These are phyloP conservation scores for Colletotrichum truncatum DNA, from an alignment of 2,329 filamentous ascomycete species.

Conservation along the genomic window DNA sequence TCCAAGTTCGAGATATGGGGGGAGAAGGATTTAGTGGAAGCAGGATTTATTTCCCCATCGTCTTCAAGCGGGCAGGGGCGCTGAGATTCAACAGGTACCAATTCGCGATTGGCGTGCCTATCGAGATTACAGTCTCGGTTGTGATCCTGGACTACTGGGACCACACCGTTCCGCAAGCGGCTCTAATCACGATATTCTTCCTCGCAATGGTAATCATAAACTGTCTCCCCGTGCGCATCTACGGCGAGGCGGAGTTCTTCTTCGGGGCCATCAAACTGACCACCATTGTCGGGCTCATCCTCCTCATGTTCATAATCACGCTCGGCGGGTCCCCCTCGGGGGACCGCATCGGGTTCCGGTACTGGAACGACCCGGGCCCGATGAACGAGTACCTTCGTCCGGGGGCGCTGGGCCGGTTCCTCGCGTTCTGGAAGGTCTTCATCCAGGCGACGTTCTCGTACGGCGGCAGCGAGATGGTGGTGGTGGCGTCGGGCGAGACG, in stretches of 20 bases:
- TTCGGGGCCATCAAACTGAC: slow-evolving; percentile 60
- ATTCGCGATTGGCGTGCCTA: slow-evolving; percentile 57
- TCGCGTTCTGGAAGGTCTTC: slow-evolving; percentile 55
- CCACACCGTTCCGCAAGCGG: slow-evolving; percentile 37
- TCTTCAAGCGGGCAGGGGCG: not conserved
- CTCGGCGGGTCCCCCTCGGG: slow-evolving; percentile 54
- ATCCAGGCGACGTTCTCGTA: slow-evolving; percentile 59
- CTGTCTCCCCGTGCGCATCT: slow-evolving; percentile 51
- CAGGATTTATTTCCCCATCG: no score
- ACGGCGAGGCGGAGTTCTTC: slow-evolving; percentile 63
- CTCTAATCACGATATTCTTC: slow-evolving; percentile 48
- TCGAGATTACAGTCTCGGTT: slow-evolving; percentile 56
- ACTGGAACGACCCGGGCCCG: slow-evolving; percentile 53
- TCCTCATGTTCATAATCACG: slow-evolving; percentile 59
- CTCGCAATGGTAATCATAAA: slow-evolving; percentile 48
- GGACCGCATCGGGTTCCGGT: slow-evolving; percentile 54
- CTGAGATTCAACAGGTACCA: slow-evolving; percentile 42
- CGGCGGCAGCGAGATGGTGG: slow-evolving; percentile 60
- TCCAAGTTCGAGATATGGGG: no score
- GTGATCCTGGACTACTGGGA: slow-evolving; percentile 57
- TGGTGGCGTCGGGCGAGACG: slow-evolving; percentile 61
- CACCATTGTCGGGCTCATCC: slow-evolving; percentile 58
- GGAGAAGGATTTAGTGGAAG: no score
- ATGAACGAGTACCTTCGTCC: slow-evolving; percentile 51
- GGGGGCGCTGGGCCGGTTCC: slow-evolving; percentile 49